Base-by-base conservation (phyloP, 148 eudicot genomes). In the Arbutus unedo region DNA sequence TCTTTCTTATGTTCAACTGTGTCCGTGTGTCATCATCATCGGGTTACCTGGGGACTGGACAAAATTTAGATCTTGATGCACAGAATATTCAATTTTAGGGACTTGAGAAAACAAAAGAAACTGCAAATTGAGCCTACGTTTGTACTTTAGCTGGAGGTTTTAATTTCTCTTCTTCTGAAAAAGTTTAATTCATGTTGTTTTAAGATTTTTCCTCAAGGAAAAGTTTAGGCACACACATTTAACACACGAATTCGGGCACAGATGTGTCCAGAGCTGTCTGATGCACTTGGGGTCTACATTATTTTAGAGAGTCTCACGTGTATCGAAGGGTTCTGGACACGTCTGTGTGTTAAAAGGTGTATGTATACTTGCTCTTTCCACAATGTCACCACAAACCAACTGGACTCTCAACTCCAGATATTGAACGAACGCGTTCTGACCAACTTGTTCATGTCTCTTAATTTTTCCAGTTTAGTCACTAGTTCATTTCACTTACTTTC, bases 391-490 rank as follows among this genome's bases (percentile, higher is more conserved):
- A 2, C 16, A 16, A 55, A 77, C 5, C 60, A 13, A 14, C 15
- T n/a, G 79, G 62, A 53, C 54, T 51, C 11, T 31, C 59, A 75
- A 8, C n/a, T 21, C 8, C 31, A 48, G 60, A 23, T 6, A 1
- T 48, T 4, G 8, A 49, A 77, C 41, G 49, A 31, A 15, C 25
- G 48, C 18, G 13, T n/a, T 80, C 57, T 66, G 7, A 56, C 74
- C 74, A 80, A 66, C 57, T 80, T 67, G 9, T 50, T 67, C 45
- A 59, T 59, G 51, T 41, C 23, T 77, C 49, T 67, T 74, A 14
- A 51, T 77, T 66, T 66, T 47, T 53, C 68, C 25, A 21, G 25
- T 44, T 16, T 15, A 50, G 38, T 82, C 83, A 82, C 66, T 57
- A 62, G 80, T 31, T 31, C 45, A 59, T 59, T 66, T 41, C 23